Evolutionary conservation across 23 red algal genomes (phyloP).

Genomic region (Cyanidiococcus yangmingshanensis): DNA sequence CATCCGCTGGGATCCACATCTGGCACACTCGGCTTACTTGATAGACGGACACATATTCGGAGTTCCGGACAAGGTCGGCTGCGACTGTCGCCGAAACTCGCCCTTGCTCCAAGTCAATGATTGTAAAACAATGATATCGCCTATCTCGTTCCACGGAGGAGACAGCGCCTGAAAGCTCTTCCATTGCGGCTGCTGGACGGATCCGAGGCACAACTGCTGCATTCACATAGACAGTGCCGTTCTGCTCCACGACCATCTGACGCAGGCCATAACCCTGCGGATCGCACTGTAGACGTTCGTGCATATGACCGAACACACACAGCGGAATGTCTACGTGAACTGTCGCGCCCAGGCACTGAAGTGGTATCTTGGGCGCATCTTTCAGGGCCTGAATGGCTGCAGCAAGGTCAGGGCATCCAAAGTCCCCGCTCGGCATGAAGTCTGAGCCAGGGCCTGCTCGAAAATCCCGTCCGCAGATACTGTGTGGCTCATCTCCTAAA

Average conservation of each 20-base stretch:
- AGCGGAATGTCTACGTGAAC: slow-evolving; percentile 47
- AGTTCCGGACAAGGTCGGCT: not conserved
- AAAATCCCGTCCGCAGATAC: slow-evolving; percentile 68
- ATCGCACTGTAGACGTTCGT: slow-evolving; percentile 30
- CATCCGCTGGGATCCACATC: not conserved
- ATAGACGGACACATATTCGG: not conserved
- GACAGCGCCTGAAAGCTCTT: not conserved
- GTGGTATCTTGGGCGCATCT: not conserved
- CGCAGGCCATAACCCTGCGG: not conserved
- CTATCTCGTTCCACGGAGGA: not conserved
- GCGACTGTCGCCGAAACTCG: not conserved
- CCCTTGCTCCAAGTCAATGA: not conserved
- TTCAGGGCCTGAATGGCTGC: not conserved
- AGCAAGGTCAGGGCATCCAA: slow-evolving; percentile 56
- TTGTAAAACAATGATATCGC: not conserved
- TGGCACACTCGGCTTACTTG: not conserved
- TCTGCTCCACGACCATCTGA: not conserved
- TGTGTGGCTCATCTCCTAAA: slow-evolving; percentile 32
- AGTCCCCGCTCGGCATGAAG: slow-evolving; percentile 35
- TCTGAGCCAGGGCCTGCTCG: slow-evolving; percentile 26
- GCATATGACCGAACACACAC: slow-evolving; percentile 78
- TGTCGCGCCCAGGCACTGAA: slow-evolving; percentile 28
- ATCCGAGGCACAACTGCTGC: slow-evolving; percentile 3
- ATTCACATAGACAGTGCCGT: slow-evolving; percentile 12
- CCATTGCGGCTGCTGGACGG: not conserved